phyloP scores from a whole-genome alignment of 2,329 filamentous ascomycete species.

The Purpureocillium takamizusanense region DNA sequence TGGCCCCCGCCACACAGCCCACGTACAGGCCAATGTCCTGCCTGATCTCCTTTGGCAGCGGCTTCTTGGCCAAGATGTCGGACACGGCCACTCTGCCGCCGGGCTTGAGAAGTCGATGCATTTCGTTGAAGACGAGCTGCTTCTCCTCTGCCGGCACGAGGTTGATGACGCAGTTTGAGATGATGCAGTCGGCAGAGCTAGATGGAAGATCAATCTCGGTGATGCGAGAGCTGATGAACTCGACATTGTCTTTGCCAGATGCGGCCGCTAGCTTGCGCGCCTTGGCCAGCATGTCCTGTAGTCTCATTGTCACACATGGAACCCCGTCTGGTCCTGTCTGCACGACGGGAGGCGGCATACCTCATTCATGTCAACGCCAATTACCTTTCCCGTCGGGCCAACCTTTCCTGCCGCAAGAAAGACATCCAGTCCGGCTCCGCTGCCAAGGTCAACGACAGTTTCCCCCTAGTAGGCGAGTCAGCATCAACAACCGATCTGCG shows the following conservation, averaged over 20 bases:
- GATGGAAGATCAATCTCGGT: conserved; percentile 35
- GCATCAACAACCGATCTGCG: too few species aligned
- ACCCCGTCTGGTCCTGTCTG: conserved; percentile 24
- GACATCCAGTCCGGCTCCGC: conserved; percentile 48
- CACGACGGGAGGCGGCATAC: conserved; percentile 17
- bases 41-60: conserved; percentile 37
- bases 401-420: conserved; percentile 44
- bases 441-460: conserved; percentile 47
- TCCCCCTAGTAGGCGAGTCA: conserved; percentile 33
- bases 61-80: conserved; percentile 47
- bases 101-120: conserved; percentile 45
- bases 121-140: conserved; percentile 44
- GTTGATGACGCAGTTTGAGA: conserved; percentile 57
- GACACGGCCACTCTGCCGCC: conserved; percentile 50
- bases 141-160: conserved; percentile 46
- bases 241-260: conserved; percentile 30
- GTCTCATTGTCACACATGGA: too few species aligned
- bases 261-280: conserved; percentile 35
- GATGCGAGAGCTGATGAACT: conserved; percentile 43
- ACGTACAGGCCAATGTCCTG: conserved; percentile 44
- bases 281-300: conserved; percentile 35
- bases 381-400: conserved; percentile 34
- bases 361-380: conserved; percentile 54
- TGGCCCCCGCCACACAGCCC: conserved; percentile 52
- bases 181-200: conserved; percentile 39